Conservation (phyloP, 108 stramenopile species). For the Bacterosira constricta region DNA sequence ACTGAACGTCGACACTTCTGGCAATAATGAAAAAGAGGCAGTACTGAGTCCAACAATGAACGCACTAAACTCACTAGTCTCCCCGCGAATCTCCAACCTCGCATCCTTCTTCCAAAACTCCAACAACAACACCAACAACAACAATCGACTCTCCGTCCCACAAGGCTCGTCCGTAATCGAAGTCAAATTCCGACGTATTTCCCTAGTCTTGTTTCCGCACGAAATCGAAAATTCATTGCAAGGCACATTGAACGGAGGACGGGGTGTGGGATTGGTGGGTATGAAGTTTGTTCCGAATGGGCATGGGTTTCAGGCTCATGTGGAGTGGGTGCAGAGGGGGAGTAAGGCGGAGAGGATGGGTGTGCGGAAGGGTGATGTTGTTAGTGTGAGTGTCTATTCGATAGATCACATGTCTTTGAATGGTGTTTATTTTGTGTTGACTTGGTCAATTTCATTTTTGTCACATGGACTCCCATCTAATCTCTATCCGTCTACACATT, state of each 20-base stretch:
- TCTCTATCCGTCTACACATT: background rate
- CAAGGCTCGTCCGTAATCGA: background rate
- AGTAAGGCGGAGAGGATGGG: constrained; percentile 38
- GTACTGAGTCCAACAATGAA: too few relatives aligned
- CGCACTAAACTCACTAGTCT: too few relatives aligned
- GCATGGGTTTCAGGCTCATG: constrained; percentile 48
- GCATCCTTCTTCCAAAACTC: too few relatives aligned
- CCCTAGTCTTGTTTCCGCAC: constrained; percentile 9
- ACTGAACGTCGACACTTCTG: too few relatives aligned
- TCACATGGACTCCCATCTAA: background rate
- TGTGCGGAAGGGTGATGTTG: constrained; percentile 39
- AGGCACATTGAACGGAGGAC: background rate
- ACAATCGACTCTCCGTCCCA: too few relatives aligned
- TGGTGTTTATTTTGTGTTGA: background rate
- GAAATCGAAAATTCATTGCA: background rate
- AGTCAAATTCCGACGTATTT: background rate
- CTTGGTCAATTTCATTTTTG: background rate
- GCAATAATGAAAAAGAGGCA: too few relatives aligned
- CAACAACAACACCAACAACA: background rate
- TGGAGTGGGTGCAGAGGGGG: constrained; percentile 21
- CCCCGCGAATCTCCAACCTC: too few relatives aligned
- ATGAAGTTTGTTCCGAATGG: constrained; percentile 28
- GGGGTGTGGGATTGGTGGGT: constrained; percentile 17
- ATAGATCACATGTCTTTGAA: too few relatives aligned
- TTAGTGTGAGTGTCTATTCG: constrained; percentile 49